phyloP scores from a whole-genome alignment of 306 rosid genomes.

The Chamaecrista fasciculata region DNA sequence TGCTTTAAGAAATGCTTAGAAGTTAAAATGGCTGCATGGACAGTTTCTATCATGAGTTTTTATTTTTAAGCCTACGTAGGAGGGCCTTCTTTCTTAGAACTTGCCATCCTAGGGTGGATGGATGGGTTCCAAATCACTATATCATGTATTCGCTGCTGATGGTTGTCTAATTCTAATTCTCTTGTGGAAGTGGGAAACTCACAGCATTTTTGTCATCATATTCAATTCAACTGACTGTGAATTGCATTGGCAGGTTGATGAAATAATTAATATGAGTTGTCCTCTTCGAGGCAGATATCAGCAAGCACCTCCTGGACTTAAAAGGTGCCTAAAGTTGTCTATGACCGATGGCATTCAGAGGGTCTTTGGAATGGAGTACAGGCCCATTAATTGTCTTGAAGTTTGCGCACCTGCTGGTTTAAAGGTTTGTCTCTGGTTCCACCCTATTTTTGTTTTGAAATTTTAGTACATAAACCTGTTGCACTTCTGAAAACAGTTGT shows the following conservation, averaged over 20 bases:
- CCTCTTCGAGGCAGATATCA: constrained; percentile 70
- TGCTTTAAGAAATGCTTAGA: constrained; percentile 2
- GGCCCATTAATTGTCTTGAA: constrained; percentile 77
- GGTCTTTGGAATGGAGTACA: constrained; percentile 84
- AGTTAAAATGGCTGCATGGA: background rate
- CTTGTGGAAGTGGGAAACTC: constrained; percentile 4
- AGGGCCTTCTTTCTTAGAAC: background rate
- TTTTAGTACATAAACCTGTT: constrained; percentile 2
- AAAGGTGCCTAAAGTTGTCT: constrained; percentile 84
- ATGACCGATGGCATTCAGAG: constrained; percentile 89
- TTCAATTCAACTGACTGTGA: background rate
- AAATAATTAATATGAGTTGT: constrained; percentile 64
- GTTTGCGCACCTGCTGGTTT: constrained; percentile 78
- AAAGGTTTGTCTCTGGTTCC: constrained; percentile 54
- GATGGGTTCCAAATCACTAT: too few species aligned
- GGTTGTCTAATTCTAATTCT: background rate
- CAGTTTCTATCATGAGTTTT: background rate
- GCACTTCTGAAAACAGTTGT: background rate
- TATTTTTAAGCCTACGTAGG: background rate
- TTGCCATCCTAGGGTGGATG: too few species aligned
- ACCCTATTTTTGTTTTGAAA: background rate
- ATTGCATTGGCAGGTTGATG: constrained; percentile 68
- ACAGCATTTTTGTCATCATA: background rate
- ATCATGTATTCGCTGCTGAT: background rate
- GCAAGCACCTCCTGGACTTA: constrained; percentile 55